A percentile compares a stretch with the other conserved stretches of the same genome.
Conservation (phyloP, 83 land plant species). For the Diphasiastrum complanatum region DNA sequence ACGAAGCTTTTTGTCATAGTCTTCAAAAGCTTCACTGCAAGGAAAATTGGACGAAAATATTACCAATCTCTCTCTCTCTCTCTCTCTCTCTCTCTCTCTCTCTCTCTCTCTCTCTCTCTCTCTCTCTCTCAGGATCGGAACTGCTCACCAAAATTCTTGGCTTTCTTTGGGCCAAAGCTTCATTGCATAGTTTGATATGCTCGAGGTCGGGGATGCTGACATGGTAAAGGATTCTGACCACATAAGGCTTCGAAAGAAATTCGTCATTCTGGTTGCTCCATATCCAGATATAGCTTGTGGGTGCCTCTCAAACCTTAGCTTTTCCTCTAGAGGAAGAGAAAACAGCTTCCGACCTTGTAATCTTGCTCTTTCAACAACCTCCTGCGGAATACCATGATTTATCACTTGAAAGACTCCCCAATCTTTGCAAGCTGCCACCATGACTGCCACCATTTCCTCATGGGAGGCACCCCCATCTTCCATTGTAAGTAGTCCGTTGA, state of each 20-base stretch:
- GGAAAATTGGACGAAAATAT: too few species aligned
- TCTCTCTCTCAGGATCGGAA: not conserved
- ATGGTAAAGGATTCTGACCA: slow-evolving; percentile 75
- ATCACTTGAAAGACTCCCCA: slow-evolving; percentile 70
- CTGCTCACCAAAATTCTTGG: slow-evolving; percentile 45
- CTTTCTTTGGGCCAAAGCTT: slow-evolving; percentile 50
- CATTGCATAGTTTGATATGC: slow-evolving; percentile 30
- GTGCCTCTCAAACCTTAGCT: slow-evolving; percentile 46
- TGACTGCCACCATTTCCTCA: too few species aligned
- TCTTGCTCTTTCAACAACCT: slow-evolving; percentile 35
- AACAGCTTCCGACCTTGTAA: slow-evolving; percentile 35
- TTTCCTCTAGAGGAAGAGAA: slow-evolving; percentile 49
- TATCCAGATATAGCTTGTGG: slow-evolving; percentile 51
- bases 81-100: too few species aligned
- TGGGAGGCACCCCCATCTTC: too few species aligned
- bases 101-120: not conserved
- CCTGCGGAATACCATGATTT: slow-evolving; percentile 44
- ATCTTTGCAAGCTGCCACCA: slow-evolving; percentile 55
- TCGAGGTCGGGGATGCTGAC: slow-evolving; percentile 33
- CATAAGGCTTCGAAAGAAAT: slow-evolving; percentile 46
- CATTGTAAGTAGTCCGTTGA: too few species aligned
- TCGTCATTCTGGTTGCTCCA: slow-evolving; percentile 40
- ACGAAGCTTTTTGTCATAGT: not conserved
- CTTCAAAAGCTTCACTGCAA: too few species aligned
- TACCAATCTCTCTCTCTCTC: too few species aligned